These are phyloP conservation scores for Aspergillus fumigatiaffinis DNA, from an alignment of 2,329 filamentous ascomycete species.

Conservation along the genomic window DNA sequence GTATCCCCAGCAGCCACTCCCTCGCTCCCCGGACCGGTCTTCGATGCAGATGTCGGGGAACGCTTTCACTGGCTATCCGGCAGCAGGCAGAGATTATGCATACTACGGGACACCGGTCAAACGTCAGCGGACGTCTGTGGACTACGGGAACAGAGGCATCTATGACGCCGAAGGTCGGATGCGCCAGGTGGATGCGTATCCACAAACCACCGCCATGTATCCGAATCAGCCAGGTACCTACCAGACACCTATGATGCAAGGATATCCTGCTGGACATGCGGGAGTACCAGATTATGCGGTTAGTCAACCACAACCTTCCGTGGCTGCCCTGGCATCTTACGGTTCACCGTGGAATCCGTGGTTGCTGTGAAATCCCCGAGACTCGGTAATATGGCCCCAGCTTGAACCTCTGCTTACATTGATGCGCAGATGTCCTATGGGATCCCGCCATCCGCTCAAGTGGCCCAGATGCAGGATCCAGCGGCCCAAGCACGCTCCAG, in stretches of 20 bases:
- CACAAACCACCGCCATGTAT: conserved; percentile 31
- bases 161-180: conserved; percentile 37
- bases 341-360: conserved; percentile 15
- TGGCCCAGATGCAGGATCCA: conserved; percentile 35
- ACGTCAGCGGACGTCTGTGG: conserved; percentile 38
- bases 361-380: conserved; percentile 18
- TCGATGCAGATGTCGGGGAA: conserved; percentile 32
- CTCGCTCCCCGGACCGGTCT: conserved; percentile 37
- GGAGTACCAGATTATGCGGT: conserved; percentile 36
- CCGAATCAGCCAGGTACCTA: conserved; percentile 29
- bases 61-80: conserved; percentile 31
- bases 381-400: conserved; percentile 13
- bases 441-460: conserved; percentile 28
- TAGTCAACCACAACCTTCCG: conserved; percentile 21
- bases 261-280: conserved; percentile 31
- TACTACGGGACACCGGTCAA: conserved; percentile 35
- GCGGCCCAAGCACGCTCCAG: conserved; percentile 28
- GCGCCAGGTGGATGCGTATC: conserved; percentile 36
- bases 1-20: conserved; percentile 31
- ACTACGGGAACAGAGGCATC: conserved; percentile 32
- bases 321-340: conserved; percentile 13
- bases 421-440: conserved; percentile 32
- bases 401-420: conserved; percentile 18
- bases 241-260: conserved; percentile 31
- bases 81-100: conserved; percentile 31